phyloP scores from a whole-genome alignment of 257 asterid genomes.

The Lantana camara region DNA sequence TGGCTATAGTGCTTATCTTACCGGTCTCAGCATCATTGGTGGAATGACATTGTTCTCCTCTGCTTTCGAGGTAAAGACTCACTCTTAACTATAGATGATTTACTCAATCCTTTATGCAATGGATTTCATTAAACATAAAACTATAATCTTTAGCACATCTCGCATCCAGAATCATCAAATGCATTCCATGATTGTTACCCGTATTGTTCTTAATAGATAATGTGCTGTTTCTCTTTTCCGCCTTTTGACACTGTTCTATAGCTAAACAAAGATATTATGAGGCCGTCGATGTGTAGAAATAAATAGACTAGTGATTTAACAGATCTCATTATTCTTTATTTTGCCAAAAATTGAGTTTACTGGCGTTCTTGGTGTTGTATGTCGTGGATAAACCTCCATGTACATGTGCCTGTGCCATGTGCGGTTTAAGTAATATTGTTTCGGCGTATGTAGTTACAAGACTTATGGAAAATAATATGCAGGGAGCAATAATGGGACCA shows the following conservation, averaged over 20 bases:
- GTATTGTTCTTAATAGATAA: neutral
- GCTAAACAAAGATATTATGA: neutral
- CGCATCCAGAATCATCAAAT: neutral
- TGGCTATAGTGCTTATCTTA: slow-evolving; percentile 82
- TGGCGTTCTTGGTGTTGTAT: neutral
- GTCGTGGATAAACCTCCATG: neutral
- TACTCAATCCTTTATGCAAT: neutral
- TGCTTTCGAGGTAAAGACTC: slow-evolving; percentile 72
- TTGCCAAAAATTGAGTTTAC: neutral
- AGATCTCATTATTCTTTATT: neutral
- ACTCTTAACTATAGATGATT: neutral
- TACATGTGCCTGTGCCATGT: too few species aligned
- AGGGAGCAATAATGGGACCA: slow-evolving; percentile 99
- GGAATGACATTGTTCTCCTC: slow-evolving; percentile 96
- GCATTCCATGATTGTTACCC: neutral
- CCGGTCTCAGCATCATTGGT: slow-evolving; percentile 95
- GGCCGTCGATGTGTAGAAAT: neutral
- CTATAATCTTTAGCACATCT: neutral
- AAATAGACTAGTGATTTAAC: neutral
- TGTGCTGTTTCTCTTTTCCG: neutral
- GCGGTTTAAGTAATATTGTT: neutral
- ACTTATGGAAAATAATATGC: slow-evolving; percentile 29
- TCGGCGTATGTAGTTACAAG: neutral
- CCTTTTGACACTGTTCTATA: neutral
- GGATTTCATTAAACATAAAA: neutral